Conservation (phyloP, 108 stramenopile genomes). For the Cyclotella choctawhatcheeana region DNA sequence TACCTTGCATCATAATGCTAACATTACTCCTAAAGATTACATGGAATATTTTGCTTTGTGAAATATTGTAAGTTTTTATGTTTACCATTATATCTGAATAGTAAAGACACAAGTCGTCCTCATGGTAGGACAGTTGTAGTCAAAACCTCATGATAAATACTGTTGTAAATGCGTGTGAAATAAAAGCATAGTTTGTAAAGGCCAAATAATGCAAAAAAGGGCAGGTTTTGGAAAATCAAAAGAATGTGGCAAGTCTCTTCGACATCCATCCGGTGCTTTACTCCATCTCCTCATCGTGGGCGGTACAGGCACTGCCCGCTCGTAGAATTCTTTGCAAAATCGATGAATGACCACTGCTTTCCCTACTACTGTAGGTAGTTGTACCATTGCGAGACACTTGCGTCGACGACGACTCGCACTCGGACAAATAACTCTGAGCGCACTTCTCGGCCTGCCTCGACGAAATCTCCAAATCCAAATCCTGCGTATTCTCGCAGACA, state of each 20-base stretch:
- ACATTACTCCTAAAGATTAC: no score
- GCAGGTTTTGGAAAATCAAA: background rate
- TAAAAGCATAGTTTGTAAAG: no score
- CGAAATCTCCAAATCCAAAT: conserved; percentile 81
- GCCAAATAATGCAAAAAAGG: background rate
- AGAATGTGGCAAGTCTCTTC: background rate
- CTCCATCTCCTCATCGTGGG: conserved; percentile 9
- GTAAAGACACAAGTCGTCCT: no score
- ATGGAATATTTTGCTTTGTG: no score
- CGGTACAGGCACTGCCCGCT: background rate
- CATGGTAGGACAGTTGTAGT: no score
- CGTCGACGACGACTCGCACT: background rate
- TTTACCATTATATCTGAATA: no score
- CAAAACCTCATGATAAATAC: no score
- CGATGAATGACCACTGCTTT: conserved; percentile 7
- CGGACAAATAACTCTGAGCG: conserved; percentile 61
- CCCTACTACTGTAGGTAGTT: no score
- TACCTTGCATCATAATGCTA: no score
- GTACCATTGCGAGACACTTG: background rate
- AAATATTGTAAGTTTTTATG: no score
- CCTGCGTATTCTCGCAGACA: conserved; percentile 59
- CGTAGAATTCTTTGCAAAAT: conserved; percentile 21
- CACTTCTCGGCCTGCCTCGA: conserved; percentile 74
- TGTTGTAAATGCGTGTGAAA: no score
- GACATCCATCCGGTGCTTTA: background rate